Evolutionary conservation across 2,329 filamentous ascomycete genomes (phyloP).

Genomic region (Trichoderma atrobrunneum): DNA sequence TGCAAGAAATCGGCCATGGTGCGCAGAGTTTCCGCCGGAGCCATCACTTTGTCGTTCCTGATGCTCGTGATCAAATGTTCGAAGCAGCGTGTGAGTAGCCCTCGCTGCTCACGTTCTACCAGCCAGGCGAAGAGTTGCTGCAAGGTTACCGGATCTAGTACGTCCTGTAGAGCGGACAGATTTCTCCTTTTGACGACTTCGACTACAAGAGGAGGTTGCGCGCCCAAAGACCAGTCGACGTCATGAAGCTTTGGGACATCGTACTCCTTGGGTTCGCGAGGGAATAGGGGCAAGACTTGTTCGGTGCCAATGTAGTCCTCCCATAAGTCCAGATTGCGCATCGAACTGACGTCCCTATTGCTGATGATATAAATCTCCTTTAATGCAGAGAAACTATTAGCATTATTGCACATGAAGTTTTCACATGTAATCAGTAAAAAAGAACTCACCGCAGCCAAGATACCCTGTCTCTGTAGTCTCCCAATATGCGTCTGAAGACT

Average conservation of each 20-base stretch:
- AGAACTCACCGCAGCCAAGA: slow-evolving; percentile 38
- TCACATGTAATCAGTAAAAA: neutral
- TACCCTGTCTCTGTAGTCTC: slow-evolving; percentile 35
- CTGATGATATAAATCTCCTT: slow-evolving; percentile 44
- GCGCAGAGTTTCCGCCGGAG: neutral
- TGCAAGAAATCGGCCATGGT: neutral
- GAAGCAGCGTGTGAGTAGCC: slow-evolving; percentile 6
- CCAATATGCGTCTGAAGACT: slow-evolving; percentile 38
- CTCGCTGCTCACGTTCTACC: slow-evolving; percentile 2
- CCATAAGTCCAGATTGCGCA: slow-evolving; percentile 40
- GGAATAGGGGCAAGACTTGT: slow-evolving; percentile 37
- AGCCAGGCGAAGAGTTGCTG: slow-evolving; percentile 4
- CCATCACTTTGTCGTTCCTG: slow-evolving; percentile 6
- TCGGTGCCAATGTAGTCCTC: slow-evolving; percentile 39
- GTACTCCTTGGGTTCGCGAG: slow-evolving; percentile 34
- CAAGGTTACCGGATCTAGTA: neutral
- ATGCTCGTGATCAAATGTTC: slow-evolving; percentile 8
- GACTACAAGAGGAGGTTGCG: slow-evolving; percentile 10
- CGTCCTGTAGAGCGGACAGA: slow-evolving; percentile 14
- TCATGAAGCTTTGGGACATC: slow-evolving; percentile 28
- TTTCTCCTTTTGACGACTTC: neutral
- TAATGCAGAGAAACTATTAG: neutral
- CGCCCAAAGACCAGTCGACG: slow-evolving; percentile 19
- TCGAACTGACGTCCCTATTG: slow-evolving; percentile 38
- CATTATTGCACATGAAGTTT: neutral